Base-by-base conservation (phyloP, 2,329 filamentous ascomycete genomes). In the Ascochyta lentis region DNA sequence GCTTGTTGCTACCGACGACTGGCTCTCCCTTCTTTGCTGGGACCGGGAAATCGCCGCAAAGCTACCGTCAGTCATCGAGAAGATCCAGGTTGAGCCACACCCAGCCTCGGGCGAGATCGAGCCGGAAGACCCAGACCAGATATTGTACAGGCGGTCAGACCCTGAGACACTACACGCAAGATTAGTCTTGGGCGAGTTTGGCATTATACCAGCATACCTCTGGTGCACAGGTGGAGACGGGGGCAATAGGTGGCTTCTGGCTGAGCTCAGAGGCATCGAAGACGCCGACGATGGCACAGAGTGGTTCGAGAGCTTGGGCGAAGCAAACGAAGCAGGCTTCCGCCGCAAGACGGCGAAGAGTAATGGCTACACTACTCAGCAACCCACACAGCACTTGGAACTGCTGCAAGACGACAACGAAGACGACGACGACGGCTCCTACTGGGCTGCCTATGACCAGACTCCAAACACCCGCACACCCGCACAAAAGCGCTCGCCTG, bases 51-150 rank as follows among this genome's bases (percentile, higher is more conserved):
- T 84, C 39, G 85, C 82, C 3, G 78, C 83, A 29, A 83, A 80
- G 61, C 80, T 94, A 16, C 80, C 83, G n/a, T 79, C 84, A 54
- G 78, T 89, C 13, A 86, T 86, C 29, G 82, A 83, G 63, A 82
- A 83, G 52, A 84, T 89, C 49, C 78, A 82, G 41, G 79, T 94
- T 29, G 89, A 93, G 72, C 89, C 89, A n/a, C 91, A 95, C 67
- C 91, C 91, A 3, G 86, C 89, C 4, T 92, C 89, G 2, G 90
- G 90, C 49, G 90, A 93, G 73, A 84, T 94, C 49, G 90, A 94
- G 76, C 76, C 93, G 19, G 87, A 90, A 53, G 88, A 91, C 53
- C 82, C 85, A 7, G 80, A 85, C 56, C 80, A 82, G 26, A 78
- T 85, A 31, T 81, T 83, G 49, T 94, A 88, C 76, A 81, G 85